A percentile compares a stretch with the other conserved stretches of the same genome.
phyloP scores from a whole-genome alignment of 116 monocot species.

The Iris pallida region DNA sequence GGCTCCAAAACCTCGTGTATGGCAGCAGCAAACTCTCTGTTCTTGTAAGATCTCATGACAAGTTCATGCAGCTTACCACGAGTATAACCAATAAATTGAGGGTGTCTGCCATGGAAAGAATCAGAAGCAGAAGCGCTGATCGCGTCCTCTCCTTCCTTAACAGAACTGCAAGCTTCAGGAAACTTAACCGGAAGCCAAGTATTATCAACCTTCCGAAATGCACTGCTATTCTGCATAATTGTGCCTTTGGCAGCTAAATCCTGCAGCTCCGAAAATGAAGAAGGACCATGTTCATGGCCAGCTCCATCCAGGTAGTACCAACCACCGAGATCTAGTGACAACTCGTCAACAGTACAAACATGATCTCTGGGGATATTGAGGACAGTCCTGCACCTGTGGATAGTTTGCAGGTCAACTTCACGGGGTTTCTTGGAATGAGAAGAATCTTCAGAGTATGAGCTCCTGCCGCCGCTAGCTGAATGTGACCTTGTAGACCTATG shows the following conservation, averaged over 20 bases:
- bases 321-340: conserved; percentile 61
- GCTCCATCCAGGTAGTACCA: conserved; percentile 97
- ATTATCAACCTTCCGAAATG: conserved; percentile 88
- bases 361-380: conserved; percentile 61
- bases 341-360: conserved; percentile 67
- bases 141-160: conserved; percentile 16
- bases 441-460: conserved; percentile 36
- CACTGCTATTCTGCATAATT: conserved; percentile 65
- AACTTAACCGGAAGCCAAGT: conserved; percentile 73
- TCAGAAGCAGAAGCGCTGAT: conserved; percentile 1
- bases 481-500: conserved; percentile 45
- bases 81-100: conserved; percentile 88
- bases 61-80: conserved; percentile 94
- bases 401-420: conserved; percentile 50
- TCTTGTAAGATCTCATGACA: conserved; percentile 97
- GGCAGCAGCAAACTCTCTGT: conserved; percentile 87
- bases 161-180: conserved; percentile 9
- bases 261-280: conserved; percentile 65
- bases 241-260: conserved; percentile 48
- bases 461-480: conserved; percentile 42
- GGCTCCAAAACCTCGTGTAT: conserved; percentile 98
- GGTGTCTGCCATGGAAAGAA: conserved; percentile 59
- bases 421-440: conserved; percentile 34
- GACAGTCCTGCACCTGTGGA: conserved; percentile 37
- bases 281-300: conserved; percentile 92